Conservation (phyloP, 2,329 filamentous ascomycete genomes). For the Hypoxylon sp. region DNA sequence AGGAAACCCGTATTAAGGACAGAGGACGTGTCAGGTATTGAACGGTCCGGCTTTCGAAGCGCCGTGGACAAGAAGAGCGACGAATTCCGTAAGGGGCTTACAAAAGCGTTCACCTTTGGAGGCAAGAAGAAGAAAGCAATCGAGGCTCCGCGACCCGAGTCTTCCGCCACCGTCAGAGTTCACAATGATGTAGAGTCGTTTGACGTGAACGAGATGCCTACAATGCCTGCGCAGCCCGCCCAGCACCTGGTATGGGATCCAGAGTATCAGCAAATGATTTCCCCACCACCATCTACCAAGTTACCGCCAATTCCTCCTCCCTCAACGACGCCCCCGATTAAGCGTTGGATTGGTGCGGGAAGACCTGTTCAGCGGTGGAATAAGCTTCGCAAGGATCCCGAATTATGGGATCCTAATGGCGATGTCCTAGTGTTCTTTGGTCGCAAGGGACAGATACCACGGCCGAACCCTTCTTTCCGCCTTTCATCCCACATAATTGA, state of each 20-base stretch:
- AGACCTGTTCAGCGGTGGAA: constrained; percentile 68
- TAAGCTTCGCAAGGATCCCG: constrained; percentile 71
- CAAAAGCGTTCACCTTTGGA: constrained; percentile 68
- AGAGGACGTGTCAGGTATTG: constrained; percentile 68
- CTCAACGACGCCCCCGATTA: constrained; percentile 59
- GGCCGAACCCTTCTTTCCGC: constrained; percentile 68
- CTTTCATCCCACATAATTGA: constrained; percentile 72
- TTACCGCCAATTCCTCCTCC: constrained; percentile 60
- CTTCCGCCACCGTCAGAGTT: constrained; percentile 58
- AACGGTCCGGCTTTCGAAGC: constrained; percentile 67
- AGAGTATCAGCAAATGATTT: constrained; percentile 46
- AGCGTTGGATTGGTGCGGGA: constrained; percentile 68
- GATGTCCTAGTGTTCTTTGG: constrained; percentile 72
- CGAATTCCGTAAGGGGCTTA: constrained; percentile 67
- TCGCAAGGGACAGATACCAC: constrained; percentile 60
- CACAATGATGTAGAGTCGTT: constrained; percentile 43
- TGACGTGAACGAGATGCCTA: constrained; percentile 47
- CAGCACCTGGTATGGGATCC: constrained; percentile 46
- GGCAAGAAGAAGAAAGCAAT: constrained; percentile 61
- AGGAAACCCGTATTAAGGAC: constrained; percentile 62
- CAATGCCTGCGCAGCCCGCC: constrained; percentile 45
- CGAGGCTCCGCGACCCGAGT: constrained; percentile 55
- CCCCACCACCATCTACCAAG: constrained; percentile 62
- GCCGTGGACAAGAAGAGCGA: constrained; percentile 70
- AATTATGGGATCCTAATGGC: constrained; percentile 73